Conservation (phyloP, 495 filamentous ascomycete genomes). For the Talaromyces thailandensis region DNA sequence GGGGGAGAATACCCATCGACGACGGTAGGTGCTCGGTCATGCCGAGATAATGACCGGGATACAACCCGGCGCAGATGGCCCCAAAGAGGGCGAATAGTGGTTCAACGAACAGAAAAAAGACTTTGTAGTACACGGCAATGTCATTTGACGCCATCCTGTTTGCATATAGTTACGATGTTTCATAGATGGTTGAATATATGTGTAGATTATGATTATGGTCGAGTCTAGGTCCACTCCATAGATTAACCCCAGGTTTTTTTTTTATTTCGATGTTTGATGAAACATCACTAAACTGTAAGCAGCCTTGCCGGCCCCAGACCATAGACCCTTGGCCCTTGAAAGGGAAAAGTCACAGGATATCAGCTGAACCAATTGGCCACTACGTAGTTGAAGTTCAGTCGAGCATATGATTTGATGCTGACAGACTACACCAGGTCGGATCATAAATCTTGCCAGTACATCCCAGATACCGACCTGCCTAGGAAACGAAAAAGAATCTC, state of each 20-base stretch:
- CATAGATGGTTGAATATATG: background rate
- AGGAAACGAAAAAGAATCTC: background rate
- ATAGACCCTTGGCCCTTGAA: background rate
- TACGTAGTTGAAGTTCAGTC: background rate
- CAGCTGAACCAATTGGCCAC: background rate
- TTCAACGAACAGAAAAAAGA: constrained; percentile 61
- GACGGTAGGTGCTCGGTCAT: constrained; percentile 41
- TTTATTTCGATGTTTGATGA: background rate
- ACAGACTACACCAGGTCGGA: background rate
- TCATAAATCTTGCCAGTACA: background rate
- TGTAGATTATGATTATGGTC: background rate
- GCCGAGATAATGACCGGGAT: constrained; percentile 47
- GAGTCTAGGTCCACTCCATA: background rate
- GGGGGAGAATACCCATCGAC: constrained; percentile 25
- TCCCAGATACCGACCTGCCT: too few relatives aligned
- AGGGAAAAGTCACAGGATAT: background rate
- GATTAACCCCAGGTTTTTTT: background rate
- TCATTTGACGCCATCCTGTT: background rate
- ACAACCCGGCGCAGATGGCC: constrained; percentile 52
- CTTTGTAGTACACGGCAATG: constrained; percentile 31
- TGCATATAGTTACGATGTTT: background rate
- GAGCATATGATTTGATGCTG: background rate
- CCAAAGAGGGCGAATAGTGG: constrained; percentile 55
- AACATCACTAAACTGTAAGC: background rate
- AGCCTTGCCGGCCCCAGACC: background rate